A percentile compares a stretch with the other conserved stretches of the same genome.
Conservation (phyloP, 257 asterid species). For the Solanum lycopersicoides region DNA sequence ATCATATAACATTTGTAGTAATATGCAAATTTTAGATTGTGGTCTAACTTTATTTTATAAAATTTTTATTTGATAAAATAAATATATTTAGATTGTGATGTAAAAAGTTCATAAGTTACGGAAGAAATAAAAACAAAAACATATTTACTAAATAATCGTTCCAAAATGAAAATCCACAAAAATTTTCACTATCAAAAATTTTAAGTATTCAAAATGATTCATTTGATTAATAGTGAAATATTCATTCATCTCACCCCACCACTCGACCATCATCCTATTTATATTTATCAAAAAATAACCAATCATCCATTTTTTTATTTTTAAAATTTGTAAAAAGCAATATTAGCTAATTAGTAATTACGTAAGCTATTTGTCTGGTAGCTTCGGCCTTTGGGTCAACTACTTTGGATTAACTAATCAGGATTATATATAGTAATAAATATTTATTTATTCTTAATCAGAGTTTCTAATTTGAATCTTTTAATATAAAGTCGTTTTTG, state of each 20-base stretch:
- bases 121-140: neutral
- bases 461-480: rapidly evolving
- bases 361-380: conserved; percentile 16
- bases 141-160: neutral
- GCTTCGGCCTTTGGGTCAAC: conserved; percentile 29
- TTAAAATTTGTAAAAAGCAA: neutral
- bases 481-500: too few relatives aligned
- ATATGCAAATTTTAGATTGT: too few relatives aligned
- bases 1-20: neutral
- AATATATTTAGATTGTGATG: neutral
- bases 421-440: too few relatives aligned
- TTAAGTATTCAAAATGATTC: neutral
- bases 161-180: neutral
- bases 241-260: neutral
- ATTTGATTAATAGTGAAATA: neutral
- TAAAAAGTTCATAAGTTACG: neutral
- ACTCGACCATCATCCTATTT: neutral
- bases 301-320: neutral
- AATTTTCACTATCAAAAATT: neutral
- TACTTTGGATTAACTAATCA: neutral
- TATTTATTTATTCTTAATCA: too few relatives aligned
- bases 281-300: conserved; percentile 10
- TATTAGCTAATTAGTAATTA: conserved; percentile 3
- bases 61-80: neutral
- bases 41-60: neutral